Percentiles rank a stretch among this genome's conserved stretches.
Evolutionary conservation across 1,284 basidiomycete species (phyloP).

Genomic region (Ganoderma lingzhi): DNA sequence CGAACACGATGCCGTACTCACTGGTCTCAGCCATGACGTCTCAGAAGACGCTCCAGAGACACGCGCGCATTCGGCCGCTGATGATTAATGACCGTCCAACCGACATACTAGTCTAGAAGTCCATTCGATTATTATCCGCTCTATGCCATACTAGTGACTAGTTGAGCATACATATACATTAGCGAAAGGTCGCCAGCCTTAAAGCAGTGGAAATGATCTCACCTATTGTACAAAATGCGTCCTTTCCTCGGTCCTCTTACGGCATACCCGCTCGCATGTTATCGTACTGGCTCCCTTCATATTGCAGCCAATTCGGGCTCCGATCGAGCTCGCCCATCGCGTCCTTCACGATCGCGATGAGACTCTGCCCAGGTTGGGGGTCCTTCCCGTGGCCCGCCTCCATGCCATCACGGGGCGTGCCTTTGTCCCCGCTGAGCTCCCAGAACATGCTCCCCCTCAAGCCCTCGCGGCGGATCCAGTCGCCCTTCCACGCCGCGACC

Average conservation of each 20-base stretch:
- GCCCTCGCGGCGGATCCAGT: slow-evolving; percentile 75
- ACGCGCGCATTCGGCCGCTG: background rate
- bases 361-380: slow-evolving; percentile 50
- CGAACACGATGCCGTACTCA: background rate
- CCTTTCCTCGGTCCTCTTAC: slow-evolving; percentile 25
- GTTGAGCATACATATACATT: slow-evolving; percentile 2
- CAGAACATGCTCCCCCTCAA: slow-evolving; percentile 88
- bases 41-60: background rate
- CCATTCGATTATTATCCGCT: slow-evolving; percentile 20
- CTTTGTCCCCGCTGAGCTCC: slow-evolving; percentile 87
- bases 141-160: slow-evolving; percentile 18
- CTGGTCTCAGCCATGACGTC: background rate
- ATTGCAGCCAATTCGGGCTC: slow-evolving; percentile 74
- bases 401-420: slow-evolving; percentile 68
- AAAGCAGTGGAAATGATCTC: slow-evolving; percentile 10
- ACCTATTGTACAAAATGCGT: slow-evolving; percentile 22
- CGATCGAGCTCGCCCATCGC: slow-evolving; percentile 78
- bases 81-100: background rate
- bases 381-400: slow-evolving; percentile 55
- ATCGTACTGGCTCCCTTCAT: slow-evolving; percentile 77
- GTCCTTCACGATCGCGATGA: slow-evolving; percentile 75
- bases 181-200: slow-evolving; percentile 5
- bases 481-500: slow-evolving; percentile 74
- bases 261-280: slow-evolving; percentile 78
- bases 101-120: slow-evolving; percentile 4